Conservation (phyloP, 495 filamentous ascomycete species). For the Podospora pseudoanserina region DNA sequence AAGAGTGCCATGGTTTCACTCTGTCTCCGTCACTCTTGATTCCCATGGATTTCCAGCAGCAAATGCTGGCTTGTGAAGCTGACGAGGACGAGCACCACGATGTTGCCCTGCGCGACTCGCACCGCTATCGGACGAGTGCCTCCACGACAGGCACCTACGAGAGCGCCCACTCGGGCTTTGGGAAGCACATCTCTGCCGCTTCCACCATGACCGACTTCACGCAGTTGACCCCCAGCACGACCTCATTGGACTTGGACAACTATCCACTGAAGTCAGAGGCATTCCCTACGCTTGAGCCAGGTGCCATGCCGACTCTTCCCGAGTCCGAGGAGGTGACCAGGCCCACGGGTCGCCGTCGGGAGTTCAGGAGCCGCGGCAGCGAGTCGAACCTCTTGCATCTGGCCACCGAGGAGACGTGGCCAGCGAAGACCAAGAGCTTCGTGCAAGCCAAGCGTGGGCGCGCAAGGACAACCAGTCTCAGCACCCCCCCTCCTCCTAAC, state of each 20-base stretch:
- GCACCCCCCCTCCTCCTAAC: conserved; percentile 38
- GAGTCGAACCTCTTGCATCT: conserved; percentile 30
- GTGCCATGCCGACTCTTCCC: conserved; percentile 31
- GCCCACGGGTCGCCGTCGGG: conserved; percentile 11
- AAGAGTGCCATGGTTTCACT: conserved; percentile 53
- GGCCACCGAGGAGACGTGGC: conserved; percentile 21
- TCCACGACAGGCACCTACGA: conserved; percentile 43
- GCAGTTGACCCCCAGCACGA: conserved; percentile 43
- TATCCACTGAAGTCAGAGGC: conserved; percentile 26
- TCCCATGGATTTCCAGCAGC: conserved; percentile 47
- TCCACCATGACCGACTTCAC: conserved; percentile 43
- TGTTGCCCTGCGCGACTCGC: conserved; percentile 29
- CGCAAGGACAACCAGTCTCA: conserved; percentile 36
- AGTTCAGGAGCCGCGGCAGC: conserved; percentile 30
- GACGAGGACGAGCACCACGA: conserved; percentile 35
- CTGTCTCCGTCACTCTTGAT: conserved; percentile 54
- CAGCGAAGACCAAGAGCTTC: conserved; percentile 27
- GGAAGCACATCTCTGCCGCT: conserved; percentile 43
- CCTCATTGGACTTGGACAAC: conserved; percentile 36
- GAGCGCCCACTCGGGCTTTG: conserved; percentile 31
- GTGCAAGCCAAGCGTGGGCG: conserved; percentile 28
- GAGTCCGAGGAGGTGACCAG: conserved; percentile 27
- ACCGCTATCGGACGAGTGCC: conserved; percentile 37
- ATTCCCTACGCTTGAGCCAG: conserved; percentile 27
- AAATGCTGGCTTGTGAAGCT: conserved; percentile 41